Evolutionary conservation across 441 rosid genomes (phyloP).

Genomic region (Populus hybrid): DNA sequence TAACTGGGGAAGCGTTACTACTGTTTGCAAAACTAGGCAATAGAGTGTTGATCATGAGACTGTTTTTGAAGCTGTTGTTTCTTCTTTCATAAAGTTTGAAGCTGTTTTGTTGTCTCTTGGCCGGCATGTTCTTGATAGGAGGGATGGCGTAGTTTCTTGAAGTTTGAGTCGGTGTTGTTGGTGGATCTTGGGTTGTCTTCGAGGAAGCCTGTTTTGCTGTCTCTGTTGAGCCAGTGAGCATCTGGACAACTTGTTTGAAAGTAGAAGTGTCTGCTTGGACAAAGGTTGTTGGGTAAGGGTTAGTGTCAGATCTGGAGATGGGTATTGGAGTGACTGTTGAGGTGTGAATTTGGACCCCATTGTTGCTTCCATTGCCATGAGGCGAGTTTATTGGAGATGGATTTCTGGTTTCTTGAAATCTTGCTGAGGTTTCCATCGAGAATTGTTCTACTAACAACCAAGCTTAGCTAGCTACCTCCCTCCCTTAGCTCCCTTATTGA

Average conservation of each 20-base stretch:
- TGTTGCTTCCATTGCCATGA: slow-evolving; percentile 31
- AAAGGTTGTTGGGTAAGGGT: slow-evolving; percentile 92
- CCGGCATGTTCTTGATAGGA: slow-evolving; percentile 49
- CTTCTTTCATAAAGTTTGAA: slow-evolving; percentile 93
- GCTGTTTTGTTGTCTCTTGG: slow-evolving; percentile 40
- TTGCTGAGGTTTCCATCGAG: slow-evolving; percentile 42
- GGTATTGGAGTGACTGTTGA: slow-evolving; percentile 48
- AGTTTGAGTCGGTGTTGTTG: slow-evolving; percentile 22
- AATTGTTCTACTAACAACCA: neutral
- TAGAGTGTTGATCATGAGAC: slow-evolving; percentile 73
- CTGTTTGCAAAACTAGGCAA: slow-evolving; percentile 34
- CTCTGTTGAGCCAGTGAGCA: slow-evolving; percentile 84
- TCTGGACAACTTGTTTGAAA: slow-evolving; percentile 95
- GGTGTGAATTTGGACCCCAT: slow-evolving; percentile 45
- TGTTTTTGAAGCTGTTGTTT: slow-evolving; percentile 66
- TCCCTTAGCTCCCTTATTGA: neutral
- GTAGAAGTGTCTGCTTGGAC: slow-evolving; percentile 86
- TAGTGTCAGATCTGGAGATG: slow-evolving; percentile 73
- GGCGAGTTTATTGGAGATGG: slow-evolving; percentile 54
- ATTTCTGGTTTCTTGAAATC: slow-evolving; percentile 35
- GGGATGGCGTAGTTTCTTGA: slow-evolving; percentile 42
- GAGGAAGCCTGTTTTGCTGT: slow-evolving; percentile 56
- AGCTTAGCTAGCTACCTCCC: neutral
- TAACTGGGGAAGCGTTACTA: slow-evolving; percentile 13
- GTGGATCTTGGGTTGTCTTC: slow-evolving; percentile 38